Evolutionary conservation across 225 moss, liverwort and hornwort genomes (phyloP).

Genomic region (Antitrichia curtipendula): DNA sequence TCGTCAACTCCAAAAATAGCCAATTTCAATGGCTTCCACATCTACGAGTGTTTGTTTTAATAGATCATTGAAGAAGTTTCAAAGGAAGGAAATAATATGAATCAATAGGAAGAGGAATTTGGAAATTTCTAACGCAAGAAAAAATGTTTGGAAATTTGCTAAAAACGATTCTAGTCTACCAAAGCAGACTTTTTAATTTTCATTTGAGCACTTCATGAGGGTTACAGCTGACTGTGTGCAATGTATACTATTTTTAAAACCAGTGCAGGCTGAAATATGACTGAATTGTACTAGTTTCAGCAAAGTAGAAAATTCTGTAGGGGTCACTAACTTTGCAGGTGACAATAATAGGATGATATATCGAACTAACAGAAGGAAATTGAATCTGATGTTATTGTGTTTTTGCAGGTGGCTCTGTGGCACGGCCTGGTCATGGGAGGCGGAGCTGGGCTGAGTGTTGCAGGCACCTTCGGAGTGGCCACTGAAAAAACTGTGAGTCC

Average conservation of each 20-base stretch:
- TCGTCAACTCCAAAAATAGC: neutral
- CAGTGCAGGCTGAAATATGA: neutral
- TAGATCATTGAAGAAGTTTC: neutral
- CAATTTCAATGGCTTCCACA: neutral
- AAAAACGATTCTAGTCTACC: neutral
- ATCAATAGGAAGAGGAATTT: neutral
- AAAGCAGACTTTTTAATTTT: neutral
- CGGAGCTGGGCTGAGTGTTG: constrained; percentile 62
- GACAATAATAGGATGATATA: too few relatives aligned
- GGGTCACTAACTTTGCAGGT: too few relatives aligned
- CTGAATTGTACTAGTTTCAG: too few relatives aligned
- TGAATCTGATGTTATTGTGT: neutral
- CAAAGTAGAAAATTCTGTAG: too few relatives aligned
- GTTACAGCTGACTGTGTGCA: too few relatives aligned
- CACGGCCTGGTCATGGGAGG: constrained; percentile 94
- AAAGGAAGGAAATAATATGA: neutral
- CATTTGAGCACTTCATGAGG: neutral
- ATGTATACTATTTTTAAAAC: too few relatives aligned
- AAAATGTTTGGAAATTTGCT: neutral
- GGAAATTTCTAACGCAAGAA: neutral
- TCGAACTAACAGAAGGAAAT: neutral
- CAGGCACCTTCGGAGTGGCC: constrained; percentile 59
- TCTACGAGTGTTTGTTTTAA: neutral
- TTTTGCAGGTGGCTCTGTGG: constrained; percentile 56
- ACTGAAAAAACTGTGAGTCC: constrained; percentile 86